phyloP scores from a whole-genome alignment of 768 basidiomycete genomes.

The Xanthoconium purpureum region DNA sequence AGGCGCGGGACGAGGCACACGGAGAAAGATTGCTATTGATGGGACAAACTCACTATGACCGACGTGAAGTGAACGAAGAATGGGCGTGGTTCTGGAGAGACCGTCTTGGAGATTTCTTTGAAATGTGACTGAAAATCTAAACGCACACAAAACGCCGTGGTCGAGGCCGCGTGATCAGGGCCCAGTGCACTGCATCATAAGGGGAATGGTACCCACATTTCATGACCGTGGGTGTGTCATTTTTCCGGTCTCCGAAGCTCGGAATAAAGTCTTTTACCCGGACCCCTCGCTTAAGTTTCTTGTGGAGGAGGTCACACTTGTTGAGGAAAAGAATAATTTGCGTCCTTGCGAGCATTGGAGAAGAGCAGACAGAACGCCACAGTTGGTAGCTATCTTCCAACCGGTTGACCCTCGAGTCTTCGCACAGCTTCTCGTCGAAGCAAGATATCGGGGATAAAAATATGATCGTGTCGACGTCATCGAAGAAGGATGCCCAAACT shows the following conservation, averaged over 20 bases:
- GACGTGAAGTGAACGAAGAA: slow-evolving; percentile 76
- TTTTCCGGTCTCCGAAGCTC: slow-evolving; percentile 70
- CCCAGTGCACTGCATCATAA: neutral
- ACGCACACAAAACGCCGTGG: neutral
- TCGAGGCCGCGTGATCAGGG: slow-evolving; percentile 8
- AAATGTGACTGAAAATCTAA: slow-evolving; percentile 80
- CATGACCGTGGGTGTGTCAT: slow-evolving; percentile 65
- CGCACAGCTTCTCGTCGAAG: slow-evolving; percentile 76
- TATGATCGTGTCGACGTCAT: slow-evolving; percentile 81
- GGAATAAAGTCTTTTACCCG: slow-evolving; percentile 66
- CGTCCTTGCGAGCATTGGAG: slow-evolving; percentile 57
- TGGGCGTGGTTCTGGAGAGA: slow-evolving; percentile 61
- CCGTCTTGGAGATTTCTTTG: slow-evolving; percentile 62
- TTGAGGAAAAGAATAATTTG: slow-evolving; percentile 57
- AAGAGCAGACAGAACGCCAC: slow-evolving; percentile 72
- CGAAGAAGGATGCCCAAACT: slow-evolving; percentile 80
- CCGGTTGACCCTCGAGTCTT: slow-evolving; percentile 67
- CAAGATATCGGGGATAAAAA: slow-evolving; percentile 74
- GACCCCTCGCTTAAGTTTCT: slow-evolving; percentile 67
- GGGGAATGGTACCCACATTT: slow-evolving; percentile 49
- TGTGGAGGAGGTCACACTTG: slow-evolving; percentile 70
- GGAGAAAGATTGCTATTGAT: neutral
- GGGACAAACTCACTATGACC: slow-evolving; percentile 57
- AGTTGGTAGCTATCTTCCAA: slow-evolving; percentile 74
- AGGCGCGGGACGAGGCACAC: slow-evolving; percentile 5